These are phyloP conservation scores for Lepidium sativum DNA, from an alignment of 345 rosid genomes.

Conservation along the genomic window DNA sequence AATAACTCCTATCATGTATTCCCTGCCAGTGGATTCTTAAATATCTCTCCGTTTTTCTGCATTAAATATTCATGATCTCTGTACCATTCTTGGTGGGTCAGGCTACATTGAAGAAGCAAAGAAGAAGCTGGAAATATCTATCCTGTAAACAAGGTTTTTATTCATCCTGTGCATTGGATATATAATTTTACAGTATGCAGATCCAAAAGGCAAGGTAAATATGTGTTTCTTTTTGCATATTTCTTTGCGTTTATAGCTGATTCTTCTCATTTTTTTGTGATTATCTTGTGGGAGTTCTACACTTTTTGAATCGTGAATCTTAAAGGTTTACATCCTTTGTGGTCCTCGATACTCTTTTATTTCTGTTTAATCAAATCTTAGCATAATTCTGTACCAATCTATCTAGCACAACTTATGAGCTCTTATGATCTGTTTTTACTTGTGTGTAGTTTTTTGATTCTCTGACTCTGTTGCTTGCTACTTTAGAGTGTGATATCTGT, in stretches of 20 bases:
- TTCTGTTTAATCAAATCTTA: neutral
- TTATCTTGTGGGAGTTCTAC: constrained; percentile 6
- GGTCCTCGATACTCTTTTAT: constrained; percentile 4
- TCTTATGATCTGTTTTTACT: neutral
- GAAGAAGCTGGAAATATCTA: constrained; percentile 18
- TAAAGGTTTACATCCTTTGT: constrained; percentile 18
- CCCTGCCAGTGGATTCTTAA: constrained; percentile 20
- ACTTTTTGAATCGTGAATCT: constrained; percentile 12
- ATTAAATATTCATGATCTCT: constrained; percentile 27
- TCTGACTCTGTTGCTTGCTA: constrained; percentile 1
- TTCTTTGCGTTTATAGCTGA: constrained; percentile 22
- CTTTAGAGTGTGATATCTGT: constrained; percentile 5
- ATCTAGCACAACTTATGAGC: neutral
- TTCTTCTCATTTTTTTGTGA: constrained; percentile 18
- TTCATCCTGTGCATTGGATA: constrained; percentile 9
- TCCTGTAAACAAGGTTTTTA: constrained; percentile 24
- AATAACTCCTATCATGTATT: constrained; percentile 22
- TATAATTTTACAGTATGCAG: constrained; percentile 56
- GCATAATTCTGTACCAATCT: neutral
- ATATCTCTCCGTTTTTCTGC: constrained; percentile 14
- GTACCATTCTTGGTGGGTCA: constrained; percentile 47
- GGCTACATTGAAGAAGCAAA: constrained; percentile 45
- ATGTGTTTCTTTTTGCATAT: constrained; percentile 11
- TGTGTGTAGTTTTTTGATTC: neutral
- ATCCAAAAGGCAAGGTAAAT: constrained; percentile 78